Percentiles rank a stretch among this genome's conserved stretches.
phyloP scores from a whole-genome alignment of 495 filamentous ascomycete species.

The Immersiella caudata region DNA sequence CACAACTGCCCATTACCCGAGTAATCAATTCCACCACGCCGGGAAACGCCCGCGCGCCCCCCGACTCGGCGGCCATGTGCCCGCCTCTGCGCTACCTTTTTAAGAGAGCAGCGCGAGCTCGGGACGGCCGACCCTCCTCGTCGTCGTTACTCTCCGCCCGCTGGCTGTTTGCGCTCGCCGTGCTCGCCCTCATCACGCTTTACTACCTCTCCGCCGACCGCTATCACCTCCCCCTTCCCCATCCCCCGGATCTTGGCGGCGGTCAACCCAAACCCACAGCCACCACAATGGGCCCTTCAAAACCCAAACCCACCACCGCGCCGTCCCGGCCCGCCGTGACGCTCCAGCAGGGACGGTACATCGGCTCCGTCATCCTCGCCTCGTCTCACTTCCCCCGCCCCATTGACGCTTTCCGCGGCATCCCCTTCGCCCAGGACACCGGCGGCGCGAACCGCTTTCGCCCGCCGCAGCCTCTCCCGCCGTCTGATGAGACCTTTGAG shows the following conservation, averaged over 20 bases:
- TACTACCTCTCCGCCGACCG: neutral
- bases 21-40: conserved; percentile 2
- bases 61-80: conserved; percentile 14
- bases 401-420: conserved; percentile 61
- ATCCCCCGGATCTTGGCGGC: neutral
- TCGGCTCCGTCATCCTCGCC: conserved; percentile 50
- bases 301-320: neutral
- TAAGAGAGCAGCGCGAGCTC: conserved; percentile 9
- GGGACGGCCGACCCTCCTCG: neutral
- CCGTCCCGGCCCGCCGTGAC: conserved; percentile 38
- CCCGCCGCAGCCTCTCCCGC: conserved; percentile 48
- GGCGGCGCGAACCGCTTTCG: conserved; percentile 59
- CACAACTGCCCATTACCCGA: neutral
- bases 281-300: neutral
- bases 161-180: neutral
- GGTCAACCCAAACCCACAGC: neutral
- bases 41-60: neutral
- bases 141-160: neutral
- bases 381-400: conserved; percentile 46
- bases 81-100: conserved; percentile 3
- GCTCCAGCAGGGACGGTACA: conserved; percentile 57
- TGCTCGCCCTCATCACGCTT: neutral
- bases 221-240: conserved; percentile 7
- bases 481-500: conserved; percentile 38
- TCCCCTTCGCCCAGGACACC: conserved; percentile 62